Evolutionary conservation across 2,329 filamentous ascomycete species (phyloP), one percentile per base, ranked within the genome.

Genomic region (Coleophoma cylindrospora): DNA sequence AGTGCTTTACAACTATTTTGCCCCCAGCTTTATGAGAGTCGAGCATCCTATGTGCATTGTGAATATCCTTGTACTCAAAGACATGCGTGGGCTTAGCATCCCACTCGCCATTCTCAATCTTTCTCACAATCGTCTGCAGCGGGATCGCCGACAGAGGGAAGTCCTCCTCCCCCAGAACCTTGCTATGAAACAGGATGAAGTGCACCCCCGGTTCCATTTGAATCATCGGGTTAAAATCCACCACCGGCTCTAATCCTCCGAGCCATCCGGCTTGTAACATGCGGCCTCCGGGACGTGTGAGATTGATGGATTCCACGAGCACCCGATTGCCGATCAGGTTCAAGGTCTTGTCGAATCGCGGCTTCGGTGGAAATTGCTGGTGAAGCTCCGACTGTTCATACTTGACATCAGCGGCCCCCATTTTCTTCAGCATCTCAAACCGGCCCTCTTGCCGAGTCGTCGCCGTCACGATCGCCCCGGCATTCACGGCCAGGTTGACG

Each of bases 311-410:
- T 32, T 73, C 69, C 13, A 73, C 47, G 5, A 72, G 54, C 0
- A 65, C 64, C 34, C 61, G 59, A 48, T 72, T 72, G 7, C 70
- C 69, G 33, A 72, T 57, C 34, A 72, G 60, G 15, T 72, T 66
- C 33, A 73, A 57, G 11, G 67, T 61, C 40, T 63, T 64, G 54
- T 72, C 69, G 50, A 71, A 70, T 32, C 54, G 60, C 22, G 38
- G 45, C 19, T 14, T 37, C 3, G 41, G 36, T 10, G 43, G 43
- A 13, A 64, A 51, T 40, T 53, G 40, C 10, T 53, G 49, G 8
- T 48, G 43, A n/a, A 66, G 52, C 2, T 53, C 56, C 2, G 45
- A 38, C 17, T 54, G 50, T 48, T 70, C 66, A 10, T 64, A 47
- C 22, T 59, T 50, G 2, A 58, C 61, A 8, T 61, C 52, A 6